Conservation (phyloP, 2,329 filamentous ascomycete species). For the Sclerotinia glacialis region DNA sequence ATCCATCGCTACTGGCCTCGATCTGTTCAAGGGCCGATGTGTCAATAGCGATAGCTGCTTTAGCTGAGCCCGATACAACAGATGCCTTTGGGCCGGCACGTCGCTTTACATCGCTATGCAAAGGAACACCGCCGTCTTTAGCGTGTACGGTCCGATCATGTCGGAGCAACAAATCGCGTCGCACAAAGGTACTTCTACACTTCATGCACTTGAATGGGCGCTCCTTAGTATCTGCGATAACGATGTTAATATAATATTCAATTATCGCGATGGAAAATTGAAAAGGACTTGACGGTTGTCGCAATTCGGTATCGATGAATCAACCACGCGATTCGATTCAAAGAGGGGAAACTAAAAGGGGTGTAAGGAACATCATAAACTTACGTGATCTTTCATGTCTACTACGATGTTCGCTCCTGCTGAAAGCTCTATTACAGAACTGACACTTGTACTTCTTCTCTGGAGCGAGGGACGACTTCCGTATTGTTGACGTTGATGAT, state of each 20-base stretch:
- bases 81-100: slow-evolving; percentile 68
- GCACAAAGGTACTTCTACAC: slow-evolving; percentile 96
- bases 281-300: slow-evolving; percentile 6
- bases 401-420: slow-evolving; percentile 93
- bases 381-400: slow-evolving; percentile 97
- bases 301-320: slow-evolving; percentile 2
- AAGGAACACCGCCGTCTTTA: slow-evolving; percentile 90
- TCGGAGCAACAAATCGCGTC: slow-evolving; percentile 90
- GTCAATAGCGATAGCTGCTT: slow-evolving; percentile 77
- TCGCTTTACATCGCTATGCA: slow-evolving; percentile 92
- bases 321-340: slow-evolving; percentile 25
- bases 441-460: slow-evolving; percentile 99
- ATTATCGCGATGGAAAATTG: background rate
- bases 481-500: slow-evolving; percentile 62
- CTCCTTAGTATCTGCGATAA: slow-evolving; percentile 83
- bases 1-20: slow-evolving; percentile 82
- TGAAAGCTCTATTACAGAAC: slow-evolving; percentile 97
- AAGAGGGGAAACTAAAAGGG: slow-evolving; percentile 25
- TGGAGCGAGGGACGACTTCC: slow-evolving; percentile 73
- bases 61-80: slow-evolving; percentile 63
- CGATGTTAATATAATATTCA: slow-evolving; percentile 22
- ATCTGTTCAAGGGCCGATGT: slow-evolving; percentile 87
- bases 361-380: slow-evolving; percentile 45
- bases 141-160: slow-evolving; percentile 98
- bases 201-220: slow-evolving; percentile 98